These are phyloP conservation scores for Perkinsus olseni DNA, from an alignment of 169 alveolate species.

Conservation along the genomic window DNA sequence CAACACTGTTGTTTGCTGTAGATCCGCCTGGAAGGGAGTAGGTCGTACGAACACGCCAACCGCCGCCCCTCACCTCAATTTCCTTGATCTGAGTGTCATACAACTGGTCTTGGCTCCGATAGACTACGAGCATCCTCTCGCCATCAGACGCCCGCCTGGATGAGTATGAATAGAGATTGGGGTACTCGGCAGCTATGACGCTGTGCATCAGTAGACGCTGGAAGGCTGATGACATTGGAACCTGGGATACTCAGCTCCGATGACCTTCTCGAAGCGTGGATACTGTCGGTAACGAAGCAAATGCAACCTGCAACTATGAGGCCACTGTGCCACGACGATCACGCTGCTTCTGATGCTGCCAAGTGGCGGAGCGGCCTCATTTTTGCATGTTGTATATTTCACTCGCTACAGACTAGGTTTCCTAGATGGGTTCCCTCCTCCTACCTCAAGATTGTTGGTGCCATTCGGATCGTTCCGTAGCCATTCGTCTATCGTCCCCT, in stretches of 20 bases:
- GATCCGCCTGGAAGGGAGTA: constrained; percentile 31
- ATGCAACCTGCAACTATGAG: no score
- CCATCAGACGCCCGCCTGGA: constrained; percentile 40
- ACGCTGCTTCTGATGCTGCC: no score
- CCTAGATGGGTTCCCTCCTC: not conserved
- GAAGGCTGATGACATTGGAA: constrained; percentile 65
- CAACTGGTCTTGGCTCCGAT: constrained; percentile 13
- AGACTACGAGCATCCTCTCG: constrained; percentile 43
- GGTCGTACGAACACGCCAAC: not conserved
- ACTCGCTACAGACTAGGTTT: no score
- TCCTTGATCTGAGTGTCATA: not conserved
- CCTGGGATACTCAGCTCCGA: constrained; percentile 43
- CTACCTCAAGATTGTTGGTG: not conserved
- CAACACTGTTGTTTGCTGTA: constrained; percentile 42
- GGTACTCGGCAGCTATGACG: constrained; percentile 60
- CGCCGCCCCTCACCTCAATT: not conserved
- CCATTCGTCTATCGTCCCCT: not conserved
- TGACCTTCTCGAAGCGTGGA: no score
- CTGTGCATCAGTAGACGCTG: constrained; percentile 68
- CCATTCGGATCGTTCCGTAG: not conserved
- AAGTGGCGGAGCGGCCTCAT: no score
- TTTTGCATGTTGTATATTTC: no score
- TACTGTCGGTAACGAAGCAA: no score
- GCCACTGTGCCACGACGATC: no score
- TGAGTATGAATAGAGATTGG: constrained; percentile 57